Percentiles rank a stretch among this genome's conserved stretches.
phyloP scores from a whole-genome alignment of 495 filamentous ascomycete genomes.

The Aspergillus cavernicola region DNA sequence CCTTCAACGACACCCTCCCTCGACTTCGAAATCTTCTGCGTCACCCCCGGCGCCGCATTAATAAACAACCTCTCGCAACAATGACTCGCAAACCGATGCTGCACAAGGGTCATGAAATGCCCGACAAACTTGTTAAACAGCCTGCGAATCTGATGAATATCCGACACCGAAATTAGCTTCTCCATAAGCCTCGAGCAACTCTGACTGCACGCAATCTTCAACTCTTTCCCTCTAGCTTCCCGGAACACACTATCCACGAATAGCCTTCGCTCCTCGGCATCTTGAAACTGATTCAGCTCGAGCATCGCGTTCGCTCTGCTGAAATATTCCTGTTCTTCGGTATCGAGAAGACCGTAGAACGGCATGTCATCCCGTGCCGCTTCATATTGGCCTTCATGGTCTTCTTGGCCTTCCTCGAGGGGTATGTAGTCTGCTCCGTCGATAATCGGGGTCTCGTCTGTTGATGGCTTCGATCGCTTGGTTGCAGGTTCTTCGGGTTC shows the following conservation, averaged over 20 bases:
- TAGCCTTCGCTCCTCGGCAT: constrained; percentile 68
- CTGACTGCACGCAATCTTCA: constrained; percentile 94
- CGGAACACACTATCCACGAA: constrained; percentile 83
- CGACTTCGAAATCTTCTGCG: constrained; percentile 51
- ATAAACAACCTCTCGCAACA: constrained; percentile 94
- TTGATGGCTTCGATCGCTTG: constrained; percentile 39
- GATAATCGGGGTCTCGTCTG: constrained; percentile 24
- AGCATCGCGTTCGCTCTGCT: constrained; percentile 81
- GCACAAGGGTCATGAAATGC: constrained; percentile 85
- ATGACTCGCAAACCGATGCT: constrained; percentile 94
- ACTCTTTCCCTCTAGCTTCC: constrained; percentile 85
- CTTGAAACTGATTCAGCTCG: constrained; percentile 79
- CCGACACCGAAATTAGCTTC: constrained; percentile 77
- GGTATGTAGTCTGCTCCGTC: constrained; percentile 38
- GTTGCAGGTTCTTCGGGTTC: constrained; percentile 32
- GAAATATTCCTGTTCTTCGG: constrained; percentile 93
- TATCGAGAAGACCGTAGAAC: constrained; percentile 88
- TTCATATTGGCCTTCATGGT: constrained; percentile 3
- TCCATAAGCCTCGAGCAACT: constrained; percentile 93
- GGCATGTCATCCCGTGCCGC: constrained; percentile 47
- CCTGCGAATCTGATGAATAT: constrained; percentile 73
- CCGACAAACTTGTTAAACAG: constrained; percentile 79
- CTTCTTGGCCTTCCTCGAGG: constrained; percentile 25
- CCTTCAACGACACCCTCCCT: constrained; percentile 40
- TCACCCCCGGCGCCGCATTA: constrained; percentile 72